phyloP scores from a whole-genome alignment of 768 basidiomycete genomes.

The Hydnomerulius pinastri region DNA sequence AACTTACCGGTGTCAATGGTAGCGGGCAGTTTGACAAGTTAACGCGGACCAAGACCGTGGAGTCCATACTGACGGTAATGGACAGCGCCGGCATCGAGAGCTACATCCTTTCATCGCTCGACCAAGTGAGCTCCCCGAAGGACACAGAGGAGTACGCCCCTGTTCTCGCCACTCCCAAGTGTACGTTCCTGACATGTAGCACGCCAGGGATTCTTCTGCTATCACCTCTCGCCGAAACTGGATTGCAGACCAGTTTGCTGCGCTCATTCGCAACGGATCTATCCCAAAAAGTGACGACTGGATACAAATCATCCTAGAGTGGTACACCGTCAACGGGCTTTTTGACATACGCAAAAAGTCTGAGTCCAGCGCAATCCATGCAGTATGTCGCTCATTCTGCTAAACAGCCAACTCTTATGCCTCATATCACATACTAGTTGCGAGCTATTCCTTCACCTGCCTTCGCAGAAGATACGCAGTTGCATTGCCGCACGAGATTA shows the following conservation, averaged over 20 bases:
- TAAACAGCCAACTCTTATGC: neutral
- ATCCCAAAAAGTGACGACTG: constrained; percentile 82
- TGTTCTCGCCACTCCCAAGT: neutral
- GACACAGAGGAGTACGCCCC: constrained; percentile 42
- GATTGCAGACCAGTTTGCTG: constrained; percentile 84
- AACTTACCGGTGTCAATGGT: constrained; percentile 82
- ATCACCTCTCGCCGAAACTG: constrained; percentile 67
- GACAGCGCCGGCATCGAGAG: constrained; percentile 70
- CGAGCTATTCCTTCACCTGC: constrained; percentile 62
- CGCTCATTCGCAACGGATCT: constrained; percentile 75
- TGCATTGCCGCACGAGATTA: constrained; percentile 67
- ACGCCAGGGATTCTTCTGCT: constrained; percentile 44
- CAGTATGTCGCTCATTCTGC: constrained; percentile 46
- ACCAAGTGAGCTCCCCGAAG: constrained; percentile 55
- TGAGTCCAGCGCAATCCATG: constrained; percentile 57
- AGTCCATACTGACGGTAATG: constrained; percentile 77
- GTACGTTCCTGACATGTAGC: constrained; percentile 17
- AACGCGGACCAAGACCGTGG: constrained; percentile 91
- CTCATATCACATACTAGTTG: constrained; percentile 38
- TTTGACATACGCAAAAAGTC: constrained; percentile 76
- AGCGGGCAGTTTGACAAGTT: constrained; percentile 88
- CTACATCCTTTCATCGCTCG: constrained; percentile 74
- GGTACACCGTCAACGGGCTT: constrained; percentile 79
- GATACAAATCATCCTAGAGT: constrained; percentile 75
- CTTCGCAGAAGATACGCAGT: constrained; percentile 72